These are phyloP conservation scores for Lichina pygmaea DNA, from an alignment of 495 filamentous ascomycete species.

Conservation along the genomic window DNA sequence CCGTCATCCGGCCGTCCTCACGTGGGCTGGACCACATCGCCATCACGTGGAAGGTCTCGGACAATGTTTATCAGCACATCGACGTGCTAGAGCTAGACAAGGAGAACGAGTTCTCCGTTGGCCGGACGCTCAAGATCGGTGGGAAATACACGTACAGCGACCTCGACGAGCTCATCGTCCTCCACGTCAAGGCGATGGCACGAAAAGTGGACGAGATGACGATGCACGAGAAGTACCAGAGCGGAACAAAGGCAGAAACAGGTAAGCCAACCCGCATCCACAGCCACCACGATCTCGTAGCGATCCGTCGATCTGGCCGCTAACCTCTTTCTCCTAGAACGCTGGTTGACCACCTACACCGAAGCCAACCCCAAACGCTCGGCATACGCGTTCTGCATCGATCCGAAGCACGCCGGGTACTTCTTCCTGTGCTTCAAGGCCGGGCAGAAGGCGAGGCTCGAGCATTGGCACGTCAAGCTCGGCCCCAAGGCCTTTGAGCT, in stretches of 20 bases:
- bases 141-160: constrained; percentile 79
- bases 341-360: constrained; percentile 85
- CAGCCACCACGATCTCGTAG: neutral
- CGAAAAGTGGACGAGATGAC: constrained; percentile 94
- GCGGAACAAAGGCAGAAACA: constrained; percentile 48
- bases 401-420: constrained; percentile 76
- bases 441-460: constrained; percentile 37
- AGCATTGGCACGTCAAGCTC: constrained; percentile 71
- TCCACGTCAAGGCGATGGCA: constrained; percentile 90
- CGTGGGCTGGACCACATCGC: constrained; percentile 86
- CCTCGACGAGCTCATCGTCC: constrained; percentile 90
- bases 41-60: constrained; percentile 93
- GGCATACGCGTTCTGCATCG: constrained; percentile 82
- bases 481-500: constrained; percentile 78
- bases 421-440: constrained; percentile 93
- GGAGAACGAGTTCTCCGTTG: constrained; percentile 83
- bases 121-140: constrained; percentile 53
- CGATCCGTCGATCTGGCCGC: constrained; percentile 3
- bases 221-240: constrained; percentile 72
- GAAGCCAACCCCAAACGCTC: constrained; percentile 87
- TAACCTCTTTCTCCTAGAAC: constrained; percentile 32
- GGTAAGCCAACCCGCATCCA: constrained; percentile 28
- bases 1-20: constrained; percentile 82
- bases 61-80: constrained; percentile 85
- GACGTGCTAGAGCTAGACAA: constrained; percentile 94